A percentile compares a stretch with the other conserved stretches of the same genome.
These are phyloP conservation scores for Veloporphyrellus conicus DNA, from an alignment of 1,284 basidiomycete genomes.

Conservation along the genomic window DNA sequence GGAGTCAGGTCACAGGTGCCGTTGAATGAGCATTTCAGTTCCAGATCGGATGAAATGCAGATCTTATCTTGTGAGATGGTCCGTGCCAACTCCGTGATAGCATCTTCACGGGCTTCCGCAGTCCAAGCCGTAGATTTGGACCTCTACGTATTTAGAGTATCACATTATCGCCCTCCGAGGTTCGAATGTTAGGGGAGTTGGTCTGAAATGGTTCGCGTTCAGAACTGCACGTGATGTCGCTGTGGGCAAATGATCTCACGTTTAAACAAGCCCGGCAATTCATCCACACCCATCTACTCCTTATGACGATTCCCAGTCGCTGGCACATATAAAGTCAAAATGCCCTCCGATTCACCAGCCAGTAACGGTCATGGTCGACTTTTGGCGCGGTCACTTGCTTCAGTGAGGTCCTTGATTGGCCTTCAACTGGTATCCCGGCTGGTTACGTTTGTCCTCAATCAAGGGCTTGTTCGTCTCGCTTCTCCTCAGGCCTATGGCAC, in stretches of 20 bases:
- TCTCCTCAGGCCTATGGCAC: conserved; percentile 85
- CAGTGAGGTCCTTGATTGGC: conserved; percentile 76
- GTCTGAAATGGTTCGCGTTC: too few species aligned
- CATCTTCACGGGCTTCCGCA: too few species aligned
- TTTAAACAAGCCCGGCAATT: neutral
- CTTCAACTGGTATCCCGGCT: conserved; percentile 82
- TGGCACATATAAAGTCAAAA: conserved; percentile 9
- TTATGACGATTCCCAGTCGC: conserved; percentile 8
- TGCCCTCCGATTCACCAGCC: conserved; percentile 9
- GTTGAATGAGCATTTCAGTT: too few species aligned
- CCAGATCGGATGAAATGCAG: too few species aligned
- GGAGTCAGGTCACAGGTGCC: too few species aligned
- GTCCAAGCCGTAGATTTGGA: too few species aligned
- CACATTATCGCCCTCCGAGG: too few species aligned
- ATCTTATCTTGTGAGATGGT: too few species aligned
- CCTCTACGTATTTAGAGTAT: too few species aligned
- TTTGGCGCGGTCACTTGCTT: conserved; percentile 46
- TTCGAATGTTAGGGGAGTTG: too few species aligned
- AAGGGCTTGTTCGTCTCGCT: conserved; percentile 78
- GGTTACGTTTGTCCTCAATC: conserved; percentile 86
- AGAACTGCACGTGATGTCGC: too few species aligned
- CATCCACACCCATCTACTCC: neutral
- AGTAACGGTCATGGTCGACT: conserved; percentile 24
- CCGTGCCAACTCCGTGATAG: too few species aligned
- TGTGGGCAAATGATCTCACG: neutral